These are phyloP conservation scores for Diatrype stigma DNA, from an alignment of 2,329 filamentous ascomycete genomes.

Conservation along the genomic window DNA sequence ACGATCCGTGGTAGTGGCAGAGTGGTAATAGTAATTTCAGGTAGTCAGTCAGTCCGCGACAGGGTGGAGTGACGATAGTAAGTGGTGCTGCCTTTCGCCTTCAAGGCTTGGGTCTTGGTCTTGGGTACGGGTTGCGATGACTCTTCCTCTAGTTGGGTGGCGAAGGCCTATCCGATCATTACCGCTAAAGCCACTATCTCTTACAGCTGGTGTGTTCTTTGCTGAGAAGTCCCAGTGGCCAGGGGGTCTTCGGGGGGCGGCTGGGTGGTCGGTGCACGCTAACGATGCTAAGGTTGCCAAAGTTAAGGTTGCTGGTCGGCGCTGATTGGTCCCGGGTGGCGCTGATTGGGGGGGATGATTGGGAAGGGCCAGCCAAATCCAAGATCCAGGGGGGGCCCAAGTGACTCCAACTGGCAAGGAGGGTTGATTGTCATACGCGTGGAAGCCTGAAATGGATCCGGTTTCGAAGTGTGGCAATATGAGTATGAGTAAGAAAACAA, in stretches of 20 bases:
- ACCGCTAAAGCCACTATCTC: conserved; percentile 19
- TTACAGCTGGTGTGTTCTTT: conserved; percentile 16
- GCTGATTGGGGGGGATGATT: conserved; percentile 10
- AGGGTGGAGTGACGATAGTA: conserved; percentile 1
- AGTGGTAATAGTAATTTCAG: conserved; percentile 19
- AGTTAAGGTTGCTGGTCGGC: conserved; percentile 11
- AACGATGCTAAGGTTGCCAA: no score
- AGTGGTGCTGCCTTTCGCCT: conserved; percentile 1
- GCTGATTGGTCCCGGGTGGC: conserved; percentile 10
- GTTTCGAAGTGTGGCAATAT: conserved; percentile 25
- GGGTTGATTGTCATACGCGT: conserved; percentile 22
- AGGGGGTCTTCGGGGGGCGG: background rate
- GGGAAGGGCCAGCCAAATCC: conserved; percentile 10
- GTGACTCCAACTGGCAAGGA: conserved; percentile 21
- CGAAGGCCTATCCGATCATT: conserved; percentile 28
- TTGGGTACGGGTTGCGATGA: conserved; percentile 22
- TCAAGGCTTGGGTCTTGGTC: background rate
- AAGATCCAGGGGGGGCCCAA: conserved; percentile 6
- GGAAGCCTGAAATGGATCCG: conserved; percentile 27
- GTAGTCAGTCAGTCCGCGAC: conserved; percentile 16
- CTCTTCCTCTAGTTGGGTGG: conserved; percentile 31
- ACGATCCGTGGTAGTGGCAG: conserved; percentile 22
- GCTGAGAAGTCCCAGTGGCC: conserved; percentile 4
- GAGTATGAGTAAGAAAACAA: conserved; percentile 21
- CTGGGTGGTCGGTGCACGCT: conserved; percentile 7